These are phyloP conservation scores for Rutidosis leptorrhynchoides DNA, from an alignment of 129 eudicot species.

Conservation along the genomic window DNA sequence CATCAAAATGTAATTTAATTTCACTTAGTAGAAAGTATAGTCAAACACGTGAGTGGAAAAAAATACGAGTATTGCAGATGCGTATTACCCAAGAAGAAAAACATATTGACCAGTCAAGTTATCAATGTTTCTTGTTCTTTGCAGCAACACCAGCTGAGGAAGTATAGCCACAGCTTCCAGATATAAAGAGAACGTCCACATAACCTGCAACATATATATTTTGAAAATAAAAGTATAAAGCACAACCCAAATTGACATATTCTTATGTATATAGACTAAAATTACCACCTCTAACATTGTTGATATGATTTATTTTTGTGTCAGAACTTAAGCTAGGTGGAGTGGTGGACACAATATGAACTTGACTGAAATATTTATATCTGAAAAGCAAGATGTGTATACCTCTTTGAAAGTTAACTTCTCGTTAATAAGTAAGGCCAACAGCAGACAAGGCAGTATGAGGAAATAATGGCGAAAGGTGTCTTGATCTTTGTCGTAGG, in stretches of 20 bases:
- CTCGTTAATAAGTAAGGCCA: constrained; percentile 71
- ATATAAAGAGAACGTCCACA: constrained; percentile 86
- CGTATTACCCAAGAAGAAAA: constrained; percentile 74
- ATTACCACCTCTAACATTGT: background rate
- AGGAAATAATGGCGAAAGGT: constrained; percentile 85
- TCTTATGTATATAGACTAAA: background rate
- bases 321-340: background rate
- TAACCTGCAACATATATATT: too few species aligned
- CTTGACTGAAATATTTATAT: background rate
- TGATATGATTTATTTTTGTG: constrained; percentile 5
- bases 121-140: constrained; percentile 89
- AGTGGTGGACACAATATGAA: constrained; percentile 1
- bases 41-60: background rate
- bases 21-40: background rate
- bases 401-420: constrained; percentile 82
- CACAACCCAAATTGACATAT: background rate
- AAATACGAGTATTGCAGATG: background rate
- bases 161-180: constrained; percentile 93
- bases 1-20: constrained; percentile 1
- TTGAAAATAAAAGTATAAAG: background rate
- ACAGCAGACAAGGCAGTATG: constrained; percentile 59
- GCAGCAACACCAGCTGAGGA: constrained; percentile 92
- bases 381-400: constrained; percentile 19
- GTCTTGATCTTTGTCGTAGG: constrained; percentile 91
- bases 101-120: constrained; percentile 94